Percentiles rank a stretch among this genome's conserved stretches.
Conservation (phyloP, 1,139 yeast species). For the Groenewaldozyma sp. region DNA sequence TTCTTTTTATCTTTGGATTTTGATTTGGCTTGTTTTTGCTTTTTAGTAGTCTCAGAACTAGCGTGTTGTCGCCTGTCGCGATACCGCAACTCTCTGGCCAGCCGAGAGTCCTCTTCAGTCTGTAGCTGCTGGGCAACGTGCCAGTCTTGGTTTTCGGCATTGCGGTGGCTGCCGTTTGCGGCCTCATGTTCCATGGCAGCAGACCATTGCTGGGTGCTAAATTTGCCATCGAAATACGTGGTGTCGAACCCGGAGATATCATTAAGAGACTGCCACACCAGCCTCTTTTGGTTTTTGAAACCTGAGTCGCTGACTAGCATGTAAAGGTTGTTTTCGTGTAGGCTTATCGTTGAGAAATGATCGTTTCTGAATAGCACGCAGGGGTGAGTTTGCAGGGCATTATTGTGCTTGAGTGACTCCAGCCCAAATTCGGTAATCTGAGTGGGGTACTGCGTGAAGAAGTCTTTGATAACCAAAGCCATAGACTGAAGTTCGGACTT, state of each 20-base stretch:
- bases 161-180: too few relatives aligned
- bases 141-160: conserved; percentile 33
- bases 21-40: conserved; percentile 1
- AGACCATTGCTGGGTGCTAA: conserved; percentile 11
- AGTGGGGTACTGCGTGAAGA: conserved; percentile 48
- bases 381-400: conserved; percentile 40
- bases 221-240: conserved; percentile 50
- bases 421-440: conserved; percentile 67
- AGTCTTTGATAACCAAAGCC: conserved; percentile 25
- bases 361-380: conserved; percentile 74
- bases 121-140: conserved; percentile 47
- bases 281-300: conserved; percentile 37
- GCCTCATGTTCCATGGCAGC: conserved; percentile 8
- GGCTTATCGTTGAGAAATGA: conserved; percentile 68
- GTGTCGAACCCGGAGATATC: conserved; percentile 61
- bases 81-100: conserved; percentile 44
- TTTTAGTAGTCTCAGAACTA: too few relatives aligned
- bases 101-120: conserved; percentile 48
- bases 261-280: conserved; percentile 71
- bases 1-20: conserved; percentile 10
- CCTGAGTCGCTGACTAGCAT: conserved; percentile 70
- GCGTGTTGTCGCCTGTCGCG: too few relatives aligned
- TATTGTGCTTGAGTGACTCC: conserved; percentile 25
- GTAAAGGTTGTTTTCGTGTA: conserved; percentile 42
- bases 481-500: conserved; percentile 11